Conservation (phyloP, 1,284 basidiomycete species). For the Apiotrichum porosum region DNA sequence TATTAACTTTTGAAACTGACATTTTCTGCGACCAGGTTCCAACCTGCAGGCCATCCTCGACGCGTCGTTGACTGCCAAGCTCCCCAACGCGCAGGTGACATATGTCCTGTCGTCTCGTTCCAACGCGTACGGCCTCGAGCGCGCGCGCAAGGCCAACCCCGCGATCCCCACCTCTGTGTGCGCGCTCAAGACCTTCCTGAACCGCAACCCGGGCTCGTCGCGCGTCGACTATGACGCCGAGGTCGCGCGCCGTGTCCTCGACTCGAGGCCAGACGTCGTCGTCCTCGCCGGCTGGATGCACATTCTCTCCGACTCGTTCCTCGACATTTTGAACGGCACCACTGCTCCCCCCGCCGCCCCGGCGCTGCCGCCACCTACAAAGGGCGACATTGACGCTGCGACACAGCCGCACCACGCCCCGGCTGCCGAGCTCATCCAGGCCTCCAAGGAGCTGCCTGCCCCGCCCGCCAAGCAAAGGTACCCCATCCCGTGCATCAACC, state of each 20-base stretch:
- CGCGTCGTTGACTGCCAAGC: slow-evolving; percentile 57
- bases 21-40: too few relatives aligned
- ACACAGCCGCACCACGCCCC: neutral
- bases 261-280: slow-evolving; percentile 68
- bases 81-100: slow-evolving; percentile 67
- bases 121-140: slow-evolving; percentile 79
- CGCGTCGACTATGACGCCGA: slow-evolving; percentile 81
- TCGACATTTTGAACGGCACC: slow-evolving; percentile 49
- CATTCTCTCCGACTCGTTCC: slow-evolving; percentile 60
- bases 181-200: slow-evolving; percentile 78
- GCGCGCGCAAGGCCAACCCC: slow-evolving; percentile 64
- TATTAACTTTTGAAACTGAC: too few relatives aligned
- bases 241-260: slow-evolving; percentile 67
- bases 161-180: slow-evolving; percentile 80
- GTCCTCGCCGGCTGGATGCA: slow-evolving; percentile 99
- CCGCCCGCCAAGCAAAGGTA: slow-evolving; percentile 30
- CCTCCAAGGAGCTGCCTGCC: slow-evolving; percentile 11
- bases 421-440: slow-evolving; percentile 1
- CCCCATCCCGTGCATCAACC: slow-evolving; percentile 83
- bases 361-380: slow-evolving; percentile 24
- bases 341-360: slow-evolving; percentile 24
- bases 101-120: slow-evolving; percentile 91
- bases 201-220: slow-evolving; percentile 65
- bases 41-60: slow-evolving; percentile 96
- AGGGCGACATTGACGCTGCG: neutral